Evolutionary conservation across 1,139 yeast species (phyloP), one percentile per base, ranked within the genome.

Genomic region (Scheffersomyces lignicola): DNA sequence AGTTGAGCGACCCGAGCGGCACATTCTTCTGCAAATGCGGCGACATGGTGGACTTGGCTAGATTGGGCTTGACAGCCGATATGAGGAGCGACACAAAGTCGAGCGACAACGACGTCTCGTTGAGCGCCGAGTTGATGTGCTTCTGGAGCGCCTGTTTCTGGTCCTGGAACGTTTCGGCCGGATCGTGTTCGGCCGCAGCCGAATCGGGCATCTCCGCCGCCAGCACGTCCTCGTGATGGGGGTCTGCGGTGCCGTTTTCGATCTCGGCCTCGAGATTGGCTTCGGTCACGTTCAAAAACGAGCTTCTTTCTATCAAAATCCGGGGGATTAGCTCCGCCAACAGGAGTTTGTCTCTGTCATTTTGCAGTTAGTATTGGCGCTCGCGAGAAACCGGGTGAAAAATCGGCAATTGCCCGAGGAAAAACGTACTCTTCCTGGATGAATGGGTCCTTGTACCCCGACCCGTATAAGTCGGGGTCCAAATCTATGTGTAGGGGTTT

Each of bases 21-120:
- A 85, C 84, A 39, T 76, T 79, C 46, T 86, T 83, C 45, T 80
- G 77, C 42, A 92, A 66, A 58, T 83, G 90, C 1, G 96, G 92
- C 1, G 97, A 88, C 78, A 92, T 87, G 4, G 97, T 86, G 3
- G 90, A 73, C 26, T 84, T 75, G 1, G 94, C 96, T 2, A 92
- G 83, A 15, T 85, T 84, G 2, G 96, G 96, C 42, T 92, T 74
- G 9, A 79, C 78, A 11, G 88, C 75, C n/a, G 96, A 83, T 31
- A 92, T 69, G 37, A 94, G 62, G 40, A 92, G 67, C 2, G 96
- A 87, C 2, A 90, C 83, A 48, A 90, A 86, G 52, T 92, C 98
- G 39, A 90, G 65, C 1, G 96, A 82, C 28, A 92, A 62, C 0
- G 96, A 89, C 0, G 95, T 81, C 54, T 92, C 97, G 54, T 92